Evolutionary conservation across 2,329 filamentous ascomycete genomes (phyloP), one percentile per base, ranked within the genome.

Genomic region (Hortaea werneckii): DNA sequence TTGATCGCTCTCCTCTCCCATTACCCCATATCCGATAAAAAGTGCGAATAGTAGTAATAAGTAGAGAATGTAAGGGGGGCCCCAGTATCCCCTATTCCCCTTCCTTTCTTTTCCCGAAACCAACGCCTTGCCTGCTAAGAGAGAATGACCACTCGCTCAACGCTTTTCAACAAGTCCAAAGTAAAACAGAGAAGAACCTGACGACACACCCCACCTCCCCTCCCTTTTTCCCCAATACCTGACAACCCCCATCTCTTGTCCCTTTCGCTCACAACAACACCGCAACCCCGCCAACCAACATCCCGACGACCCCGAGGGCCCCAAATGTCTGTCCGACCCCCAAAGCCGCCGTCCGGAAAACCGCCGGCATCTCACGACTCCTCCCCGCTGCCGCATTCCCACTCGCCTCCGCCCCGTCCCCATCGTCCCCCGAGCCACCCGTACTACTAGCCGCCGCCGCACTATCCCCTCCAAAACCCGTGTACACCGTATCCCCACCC

Each of bases 281-380:
- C 34, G 77, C 71, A 55, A 82, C 79, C 11, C 78, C 79, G 37
- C 74, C 72, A 51, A 80, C 71, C 45, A 82, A 65, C 29, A 73
- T 72, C 43, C 71, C 71, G 37, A 76, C 65, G 5, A 83, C 60
- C 9, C 76, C 64, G 41, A 72, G 69, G 11, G 79, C 61, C 32
- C 78, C 76, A 56, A 79, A 80, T 28, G 74, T 69, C 46, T 74
- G 71, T 12, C 75, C 74, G 27, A 78, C 63, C 46, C 77, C 67
- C 58, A 79, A 54, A 49, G 73, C 65, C 46, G 69, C 54, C 26
- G 65, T 58, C 8, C 62, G 60, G 29, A 60, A 61, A 20, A 43
- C 51, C 12, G 52, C 44, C 27, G 45, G 30, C 20, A 29, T 8
- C 47, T n/a, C n/a, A n/a, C n/a, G n/a, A n/a, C n/a, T n/a, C 45